Evolutionary conservation across 2,329 filamentous ascomycete genomes (phyloP).

Genomic region (Colletotrichum shisoi): DNA sequence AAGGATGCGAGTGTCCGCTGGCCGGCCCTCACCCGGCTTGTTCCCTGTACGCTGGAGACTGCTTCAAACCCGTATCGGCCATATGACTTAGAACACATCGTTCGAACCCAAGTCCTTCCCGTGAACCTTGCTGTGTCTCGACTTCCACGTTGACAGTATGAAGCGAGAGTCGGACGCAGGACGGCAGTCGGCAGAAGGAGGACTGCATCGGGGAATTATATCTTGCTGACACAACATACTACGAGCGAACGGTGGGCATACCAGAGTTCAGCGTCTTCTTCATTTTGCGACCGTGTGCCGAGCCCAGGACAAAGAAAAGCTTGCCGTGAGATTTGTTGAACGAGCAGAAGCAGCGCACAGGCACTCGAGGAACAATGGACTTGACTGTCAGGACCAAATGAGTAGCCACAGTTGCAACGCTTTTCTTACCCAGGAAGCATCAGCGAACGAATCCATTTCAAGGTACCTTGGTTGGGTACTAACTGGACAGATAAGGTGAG

Average conservation of each 20-base stretch:
- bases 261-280: slow-evolving; percentile 11
- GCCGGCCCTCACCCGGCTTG: slow-evolving; percentile 19
- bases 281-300: slow-evolving; percentile 11
- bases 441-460: not conserved
- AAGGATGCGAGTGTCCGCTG: slow-evolving; percentile 22
- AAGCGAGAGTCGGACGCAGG: slow-evolving; percentile 4
- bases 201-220: slow-evolving; percentile 18
- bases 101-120: slow-evolving; percentile 3
- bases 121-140: slow-evolving; percentile 15
- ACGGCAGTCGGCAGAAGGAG: slow-evolving; percentile 17
- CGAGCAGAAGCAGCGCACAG: slow-evolving; percentile 15
- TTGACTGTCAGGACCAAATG: not conserved
- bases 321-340: slow-evolving; percentile 14
- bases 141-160: slow-evolving; percentile 10
- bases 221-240: slow-evolving; percentile 19
- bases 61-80: slow-evolving; percentile 32
- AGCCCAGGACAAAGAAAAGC: slow-evolving; percentile 23
- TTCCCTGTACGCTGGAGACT: slow-evolving; percentile 26
- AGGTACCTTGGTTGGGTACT: not conserved
- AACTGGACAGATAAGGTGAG: not conserved
- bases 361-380: slow-evolving; percentile 4
- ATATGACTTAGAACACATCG: slow-evolving; percentile 20
- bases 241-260: slow-evolving; percentile 10
- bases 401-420: not conserved
- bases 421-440: not conserved